Percentiles rank a stretch among this genome's conserved stretches.
These are phyloP conservation scores for Paramecium sexaurelia DNA, from an alignment of 73 alveolate species.

Conservation along the genomic window DNA sequence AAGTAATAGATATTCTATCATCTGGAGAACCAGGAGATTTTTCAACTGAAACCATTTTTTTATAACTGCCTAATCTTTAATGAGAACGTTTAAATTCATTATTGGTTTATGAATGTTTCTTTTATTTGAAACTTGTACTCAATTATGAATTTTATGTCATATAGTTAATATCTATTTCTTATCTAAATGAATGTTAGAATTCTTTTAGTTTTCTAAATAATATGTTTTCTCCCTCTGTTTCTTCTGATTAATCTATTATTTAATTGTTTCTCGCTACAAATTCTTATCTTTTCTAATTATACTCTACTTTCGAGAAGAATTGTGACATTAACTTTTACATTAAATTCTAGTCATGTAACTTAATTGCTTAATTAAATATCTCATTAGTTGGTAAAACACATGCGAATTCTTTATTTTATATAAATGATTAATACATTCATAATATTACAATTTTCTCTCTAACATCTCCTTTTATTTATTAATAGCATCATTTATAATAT, in stretches of 20 bases:
- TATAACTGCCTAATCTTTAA: background rate
- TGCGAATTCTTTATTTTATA: background rate
- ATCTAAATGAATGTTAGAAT: background rate
- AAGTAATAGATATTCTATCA: background rate
- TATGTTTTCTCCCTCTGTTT: conserved; percentile 15
- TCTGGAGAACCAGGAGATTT: conserved; percentile 33
- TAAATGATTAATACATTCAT: background rate
- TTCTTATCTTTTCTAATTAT: background rate
- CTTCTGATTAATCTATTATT: background rate
- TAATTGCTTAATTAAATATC: conserved; percentile 4
- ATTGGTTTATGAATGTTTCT: background rate
- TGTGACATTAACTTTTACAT: background rate
- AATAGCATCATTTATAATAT: background rate
- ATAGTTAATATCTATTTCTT: background rate
- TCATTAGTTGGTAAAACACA: background rate
- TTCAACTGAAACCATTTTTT: background rate
- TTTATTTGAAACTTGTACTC: background rate
- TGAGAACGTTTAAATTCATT: background rate
- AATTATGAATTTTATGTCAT: background rate
- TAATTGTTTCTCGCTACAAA: background rate
- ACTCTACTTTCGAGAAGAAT: background rate
- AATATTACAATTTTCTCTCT: background rate
- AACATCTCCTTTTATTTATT: background rate
- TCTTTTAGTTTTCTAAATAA: background rate
- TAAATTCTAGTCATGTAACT: background rate